Evolutionary conservation across 176 grass and related monocot genomes (phyloP).

Genomic region (Aegilops speltoides): DNA sequence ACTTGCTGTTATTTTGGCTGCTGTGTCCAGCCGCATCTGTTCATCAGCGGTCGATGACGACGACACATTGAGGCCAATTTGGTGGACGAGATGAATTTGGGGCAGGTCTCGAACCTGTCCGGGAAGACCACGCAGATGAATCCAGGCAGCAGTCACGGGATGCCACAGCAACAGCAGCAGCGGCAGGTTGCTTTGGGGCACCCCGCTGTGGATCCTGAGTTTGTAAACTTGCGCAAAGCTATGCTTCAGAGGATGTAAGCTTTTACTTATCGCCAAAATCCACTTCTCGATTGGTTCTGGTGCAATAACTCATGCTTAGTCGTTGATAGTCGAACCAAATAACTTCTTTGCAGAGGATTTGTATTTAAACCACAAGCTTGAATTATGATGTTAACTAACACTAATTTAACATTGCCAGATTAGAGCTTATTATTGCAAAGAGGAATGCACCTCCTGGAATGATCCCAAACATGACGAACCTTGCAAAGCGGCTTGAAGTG

Average conservation of each 20-base stretch:
- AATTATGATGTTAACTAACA: conserved; percentile 18
- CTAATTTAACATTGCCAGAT: conserved; percentile 27
- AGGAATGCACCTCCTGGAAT: not conserved
- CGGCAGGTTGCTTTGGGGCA: conserved; percentile 37
- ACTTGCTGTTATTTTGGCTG: conserved; percentile 11
- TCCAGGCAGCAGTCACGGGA: not conserved
- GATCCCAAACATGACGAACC: not conserved
- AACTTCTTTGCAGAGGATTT: not conserved
- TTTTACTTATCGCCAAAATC: not conserved
- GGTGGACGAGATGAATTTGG: conserved; percentile 20
- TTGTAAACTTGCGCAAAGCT: conserved; percentile 14
- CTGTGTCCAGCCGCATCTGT: not conserved
- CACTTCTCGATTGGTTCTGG: not conserved
- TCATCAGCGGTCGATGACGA: not conserved
- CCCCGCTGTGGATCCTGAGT: conserved; percentile 25
- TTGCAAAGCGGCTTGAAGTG: not conserved
- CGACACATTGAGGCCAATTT: not conserved
- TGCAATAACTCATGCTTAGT: not conserved
- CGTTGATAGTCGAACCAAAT: not conserved
- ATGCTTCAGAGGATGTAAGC: conserved; percentile 56
- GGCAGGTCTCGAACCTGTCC: conserved; percentile 19
- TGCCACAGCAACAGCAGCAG: conserved; percentile 25
- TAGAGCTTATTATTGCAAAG: not conserved
- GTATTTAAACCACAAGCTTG: conserved; percentile 8
- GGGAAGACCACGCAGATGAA: conserved; percentile 23